These are phyloP conservation scores for Amaranthus tricolor DNA, from an alignment of 179 eudicot genomes.

Conservation along the genomic window DNA sequence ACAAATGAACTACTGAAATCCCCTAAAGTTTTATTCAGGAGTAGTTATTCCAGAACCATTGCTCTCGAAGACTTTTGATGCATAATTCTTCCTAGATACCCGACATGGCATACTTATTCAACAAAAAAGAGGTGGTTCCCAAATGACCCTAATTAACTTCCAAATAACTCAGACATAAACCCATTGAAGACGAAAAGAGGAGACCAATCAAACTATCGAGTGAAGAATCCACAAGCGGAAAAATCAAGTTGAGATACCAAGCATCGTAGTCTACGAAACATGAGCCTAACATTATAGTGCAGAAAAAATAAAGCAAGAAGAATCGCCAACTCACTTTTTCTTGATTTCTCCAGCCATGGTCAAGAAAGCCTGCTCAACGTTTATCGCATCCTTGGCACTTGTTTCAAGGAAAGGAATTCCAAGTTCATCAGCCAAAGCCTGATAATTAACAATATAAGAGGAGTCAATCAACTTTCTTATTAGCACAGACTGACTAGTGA, in stretches of 20 bases:
- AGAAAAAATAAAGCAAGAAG: background rate
- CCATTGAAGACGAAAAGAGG: too few relatives aligned
- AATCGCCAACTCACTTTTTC: constrained; percentile 52
- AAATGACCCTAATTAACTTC: background rate
- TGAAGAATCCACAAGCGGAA: background rate
- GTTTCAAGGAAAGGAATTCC: constrained; percentile 88
- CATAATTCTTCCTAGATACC: too few relatives aligned
- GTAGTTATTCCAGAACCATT: too few relatives aligned
- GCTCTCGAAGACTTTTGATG: too few relatives aligned
- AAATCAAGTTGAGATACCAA: background rate
- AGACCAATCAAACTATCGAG: background rate
- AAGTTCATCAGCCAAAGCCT: constrained; percentile 89
- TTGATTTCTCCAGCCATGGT: constrained; percentile 84
- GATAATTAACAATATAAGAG: constrained; percentile 6
- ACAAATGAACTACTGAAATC: too few relatives aligned
- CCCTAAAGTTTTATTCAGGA: too few relatives aligned
- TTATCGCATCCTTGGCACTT: constrained; percentile 80
- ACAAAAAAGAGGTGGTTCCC: background rate
- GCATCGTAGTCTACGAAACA: background rate
- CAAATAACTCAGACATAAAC: background rate
- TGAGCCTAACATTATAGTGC: constrained; percentile 11
- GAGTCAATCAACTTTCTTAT: background rate
- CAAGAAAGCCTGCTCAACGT: constrained; percentile 85
- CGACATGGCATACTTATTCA: background rate
- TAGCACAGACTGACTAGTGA: background rate